Percentiles rank a stretch among this genome's conserved stretches.
phyloP scores from a whole-genome alignment of 1,139 yeast genomes.

The Suhomyces panamericanus region DNA sequence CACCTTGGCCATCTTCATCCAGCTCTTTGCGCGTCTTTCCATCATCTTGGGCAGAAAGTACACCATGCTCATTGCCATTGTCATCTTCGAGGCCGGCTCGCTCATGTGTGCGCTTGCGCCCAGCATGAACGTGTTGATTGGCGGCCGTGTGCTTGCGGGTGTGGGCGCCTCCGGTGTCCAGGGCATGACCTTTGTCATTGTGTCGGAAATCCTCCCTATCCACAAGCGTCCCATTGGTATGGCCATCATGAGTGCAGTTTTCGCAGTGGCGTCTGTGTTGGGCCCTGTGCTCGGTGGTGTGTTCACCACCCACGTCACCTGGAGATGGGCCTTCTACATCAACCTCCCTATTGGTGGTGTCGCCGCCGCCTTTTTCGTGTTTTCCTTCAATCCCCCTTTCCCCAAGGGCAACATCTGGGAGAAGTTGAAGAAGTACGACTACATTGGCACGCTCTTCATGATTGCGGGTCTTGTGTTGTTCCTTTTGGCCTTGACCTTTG shows the following conservation, averaged over 20 bases:
- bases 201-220: conserved; percentile 33
- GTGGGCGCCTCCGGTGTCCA: conserved; percentile 38
- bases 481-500: conserved; percentile 56
- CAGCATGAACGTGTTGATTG: conserved; percentile 37
- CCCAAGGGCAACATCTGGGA: conserved; percentile 38
- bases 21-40: conserved; percentile 50
- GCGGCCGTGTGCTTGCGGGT: conserved; percentile 40
- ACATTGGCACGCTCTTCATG: conserved; percentile 42
- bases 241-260: conserved; percentile 22
- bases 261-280: conserved; percentile 26
- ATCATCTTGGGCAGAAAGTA: conserved; percentile 38
- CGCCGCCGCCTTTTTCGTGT: conserved; percentile 46
- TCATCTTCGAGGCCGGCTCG: conserved; percentile 63
- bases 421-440: conserved; percentile 48
- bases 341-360: conserved; percentile 68
- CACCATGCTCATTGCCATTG: conserved; percentile 22
- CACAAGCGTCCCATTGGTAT: conserved; percentile 26
- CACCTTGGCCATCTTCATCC: conserved; percentile 36
- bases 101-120: conserved; percentile 44
- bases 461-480: conserved; percentile 43
- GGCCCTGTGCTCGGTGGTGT: conserved; percentile 31
- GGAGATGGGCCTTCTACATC: conserved; percentile 81
- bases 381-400: conserved; percentile 57
- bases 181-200: conserved; percentile 27
- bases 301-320: conserved; percentile 45